These are phyloP conservation scores for Chalciporus chontae DNA, from an alignment of 768 basidiomycete species.

Conservation along the genomic window DNA sequence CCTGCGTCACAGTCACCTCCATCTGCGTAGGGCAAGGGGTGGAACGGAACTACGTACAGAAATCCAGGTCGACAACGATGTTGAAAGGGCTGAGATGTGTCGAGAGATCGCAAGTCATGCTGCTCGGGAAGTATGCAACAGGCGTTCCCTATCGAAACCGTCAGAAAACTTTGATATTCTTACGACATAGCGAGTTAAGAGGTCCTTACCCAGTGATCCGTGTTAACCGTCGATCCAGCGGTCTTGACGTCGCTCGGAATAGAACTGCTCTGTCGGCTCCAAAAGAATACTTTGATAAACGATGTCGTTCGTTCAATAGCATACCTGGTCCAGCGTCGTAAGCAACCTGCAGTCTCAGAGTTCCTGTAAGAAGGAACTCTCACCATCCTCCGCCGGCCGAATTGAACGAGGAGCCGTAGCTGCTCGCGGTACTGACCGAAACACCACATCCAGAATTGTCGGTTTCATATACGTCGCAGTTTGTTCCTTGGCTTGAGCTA, in stretches of 20 bases:
- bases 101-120: conserved; percentile 52
- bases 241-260: conserved; percentile 34
- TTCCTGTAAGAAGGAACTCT: background rate
- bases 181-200: too few relatives aligned
- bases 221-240: conserved; percentile 15
- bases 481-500: conserved; percentile 21
- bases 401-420: conserved; percentile 36
- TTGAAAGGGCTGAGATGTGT: conserved; percentile 53
- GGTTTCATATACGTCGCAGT: conserved; percentile 31
- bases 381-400: conserved; percentile 35
- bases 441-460: conserved; percentile 34
- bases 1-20: conserved; percentile 7
- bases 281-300: conserved; percentile 39
- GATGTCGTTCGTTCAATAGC: conserved; percentile 31
- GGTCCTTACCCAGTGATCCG: conserved; percentile 24
- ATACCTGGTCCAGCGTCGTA: conserved; percentile 25
- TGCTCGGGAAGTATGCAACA: conserved; percentile 54
- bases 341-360: background rate
- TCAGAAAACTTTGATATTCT: background rate
- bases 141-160: conserved; percentile 46
- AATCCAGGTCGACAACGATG: conserved; percentile 56
- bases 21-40: background rate
- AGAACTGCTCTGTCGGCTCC: conserved; percentile 28
- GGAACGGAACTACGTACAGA: conserved; percentile 16
- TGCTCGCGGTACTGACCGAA: conserved; percentile 17